phyloP scores from a whole-genome alignment of 371 early-diverging fungal genomes.

The Lichtheimia hyalospora region DNA sequence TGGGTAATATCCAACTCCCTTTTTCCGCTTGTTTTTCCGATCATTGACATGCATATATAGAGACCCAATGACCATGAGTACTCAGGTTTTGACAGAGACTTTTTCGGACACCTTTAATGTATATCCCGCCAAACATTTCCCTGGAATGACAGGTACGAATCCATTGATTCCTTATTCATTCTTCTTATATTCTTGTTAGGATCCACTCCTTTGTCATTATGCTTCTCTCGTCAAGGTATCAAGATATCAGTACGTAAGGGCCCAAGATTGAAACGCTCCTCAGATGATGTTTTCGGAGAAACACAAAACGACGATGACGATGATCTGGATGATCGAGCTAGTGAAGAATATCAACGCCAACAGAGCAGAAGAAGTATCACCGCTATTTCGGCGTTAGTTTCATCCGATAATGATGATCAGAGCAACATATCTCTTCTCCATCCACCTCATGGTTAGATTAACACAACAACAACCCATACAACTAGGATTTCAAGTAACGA shows the following conservation, averaged over 20 bases:
- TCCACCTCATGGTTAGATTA: not conserved
- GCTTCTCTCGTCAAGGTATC: slow-evolving; percentile 71
- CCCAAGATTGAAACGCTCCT: slow-evolving; percentile 10
- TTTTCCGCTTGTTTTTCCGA: slow-evolving; percentile 21
- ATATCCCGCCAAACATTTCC: slow-evolving; percentile 60
- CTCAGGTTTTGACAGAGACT: slow-evolving; percentile 27
- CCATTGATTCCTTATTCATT: slow-evolving; percentile 35
- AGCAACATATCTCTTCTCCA: not conserved
- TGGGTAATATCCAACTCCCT: slow-evolving; percentile 24
- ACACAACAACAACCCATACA: not conserved
- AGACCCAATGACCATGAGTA: slow-evolving; percentile 27
- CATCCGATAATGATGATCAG: not conserved
- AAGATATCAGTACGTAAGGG: slow-evolving; percentile 66
- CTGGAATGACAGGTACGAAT: slow-evolving; percentile 60
- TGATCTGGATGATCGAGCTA: not conserved
- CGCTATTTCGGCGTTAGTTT: not conserved
- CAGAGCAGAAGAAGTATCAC: not conserved
- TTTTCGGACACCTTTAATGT: slow-evolving; percentile 48
- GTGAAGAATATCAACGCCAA: not conserved
- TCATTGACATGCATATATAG: slow-evolving; percentile 14
- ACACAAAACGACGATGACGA: not conserved
- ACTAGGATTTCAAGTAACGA: too few species aligned
- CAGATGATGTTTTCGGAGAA: slow-evolving; percentile 4
- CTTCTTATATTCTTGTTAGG: slow-evolving; percentile 24
- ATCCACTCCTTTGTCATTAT: slow-evolving; percentile 66